Evolutionary conservation across 352 stramenopile species (phyloP).

Genomic region (Aphanomyces cochlioides): DNA sequence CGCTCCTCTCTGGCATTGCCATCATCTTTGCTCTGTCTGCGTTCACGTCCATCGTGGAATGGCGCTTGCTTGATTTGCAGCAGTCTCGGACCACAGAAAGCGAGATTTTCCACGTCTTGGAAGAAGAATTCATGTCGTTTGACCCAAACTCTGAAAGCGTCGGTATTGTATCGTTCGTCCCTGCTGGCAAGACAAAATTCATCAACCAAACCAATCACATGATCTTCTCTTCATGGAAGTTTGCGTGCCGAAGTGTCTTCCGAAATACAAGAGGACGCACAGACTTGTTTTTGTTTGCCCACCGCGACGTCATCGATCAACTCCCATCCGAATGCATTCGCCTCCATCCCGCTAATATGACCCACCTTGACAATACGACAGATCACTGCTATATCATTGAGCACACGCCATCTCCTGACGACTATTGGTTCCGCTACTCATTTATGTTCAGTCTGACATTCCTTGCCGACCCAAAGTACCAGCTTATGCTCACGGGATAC

Average conservation of each 20-base stretch:
- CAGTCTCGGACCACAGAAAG: no score
- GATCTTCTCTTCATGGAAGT: background rate
- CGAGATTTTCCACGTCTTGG: no score
- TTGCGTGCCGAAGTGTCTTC: background rate
- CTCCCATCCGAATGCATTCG: background rate
- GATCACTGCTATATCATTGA: conserved; percentile 9
- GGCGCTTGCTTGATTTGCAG: no score
- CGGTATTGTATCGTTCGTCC: background rate
- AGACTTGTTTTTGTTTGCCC: conserved; percentile 6
- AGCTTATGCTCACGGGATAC: background rate
- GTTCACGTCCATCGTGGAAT: no score
- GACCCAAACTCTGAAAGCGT: background rate
- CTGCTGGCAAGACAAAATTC: background rate
- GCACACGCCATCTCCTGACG: background rate
- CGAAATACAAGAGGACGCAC: background rate
- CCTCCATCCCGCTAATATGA: background rate
- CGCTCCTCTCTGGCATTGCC: no score
- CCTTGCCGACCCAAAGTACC: background rate
- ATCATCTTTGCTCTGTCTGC: no score
- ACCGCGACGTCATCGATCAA: background rate
- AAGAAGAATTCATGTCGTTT: no score
- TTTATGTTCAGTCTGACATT: background rate
- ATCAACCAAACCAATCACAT: conserved; percentile 5
- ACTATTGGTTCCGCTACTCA: conserved; percentile 2
- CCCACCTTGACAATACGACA: background rate